These are phyloP conservation scores for Chalaropsis ovoidea DNA, from an alignment of 2,329 filamentous ascomycete species.

Conservation along the genomic window DNA sequence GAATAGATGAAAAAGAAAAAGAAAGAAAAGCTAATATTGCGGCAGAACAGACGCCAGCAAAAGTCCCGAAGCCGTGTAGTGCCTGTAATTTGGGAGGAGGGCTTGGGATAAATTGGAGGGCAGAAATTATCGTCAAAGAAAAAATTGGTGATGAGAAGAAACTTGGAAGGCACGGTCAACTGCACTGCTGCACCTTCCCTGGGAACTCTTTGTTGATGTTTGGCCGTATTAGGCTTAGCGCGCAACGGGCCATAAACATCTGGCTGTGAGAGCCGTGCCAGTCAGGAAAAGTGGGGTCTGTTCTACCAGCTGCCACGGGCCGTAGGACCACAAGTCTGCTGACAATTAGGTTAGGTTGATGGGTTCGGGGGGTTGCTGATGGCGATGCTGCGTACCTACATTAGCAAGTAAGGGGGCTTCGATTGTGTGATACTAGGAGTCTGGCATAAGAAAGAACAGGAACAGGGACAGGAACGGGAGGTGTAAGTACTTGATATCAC, in stretches of 20 bases:
- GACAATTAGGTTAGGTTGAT: neutral
- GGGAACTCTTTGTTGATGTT: constrained; percentile 21
- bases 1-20: neutral
- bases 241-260: constrained; percentile 13
- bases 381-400: neutral
- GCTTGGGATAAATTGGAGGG: neutral
- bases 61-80: neutral
- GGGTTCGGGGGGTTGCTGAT: neutral
- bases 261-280: neutral
- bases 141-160: neutral
- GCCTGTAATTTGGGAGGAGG: neutral
- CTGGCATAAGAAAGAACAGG: neutral
- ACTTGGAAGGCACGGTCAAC: constrained; percentile 12
- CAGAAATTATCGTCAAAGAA: neutral
- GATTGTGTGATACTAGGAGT: neutral
- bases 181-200: constrained; percentile 13
- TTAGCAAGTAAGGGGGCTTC: neutral
- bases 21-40: neutral
- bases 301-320: neutral
- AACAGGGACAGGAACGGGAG: neutral
- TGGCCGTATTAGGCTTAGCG: constrained; percentile 12
- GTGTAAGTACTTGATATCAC: neutral
- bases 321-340: constrained; percentile 5
- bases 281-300: neutral
- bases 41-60: neutral